Evolutionary conservation across 1,284 basidiomycete genomes (phyloP), one percentile per base, ranked within the genome.

Genomic region (Rhizopogon hawkerae): DNA sequence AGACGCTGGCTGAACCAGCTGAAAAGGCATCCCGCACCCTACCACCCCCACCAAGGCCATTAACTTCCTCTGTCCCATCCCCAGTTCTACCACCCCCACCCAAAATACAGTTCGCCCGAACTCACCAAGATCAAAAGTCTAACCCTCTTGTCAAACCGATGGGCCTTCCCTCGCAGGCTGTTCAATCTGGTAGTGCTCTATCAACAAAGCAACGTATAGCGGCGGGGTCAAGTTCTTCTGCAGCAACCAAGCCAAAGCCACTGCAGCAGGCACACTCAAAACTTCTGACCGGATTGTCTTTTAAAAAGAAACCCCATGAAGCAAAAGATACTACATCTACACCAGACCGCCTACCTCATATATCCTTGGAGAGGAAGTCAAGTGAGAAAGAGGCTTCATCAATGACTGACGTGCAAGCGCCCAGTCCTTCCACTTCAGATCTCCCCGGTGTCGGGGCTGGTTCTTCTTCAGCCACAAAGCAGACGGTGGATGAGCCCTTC

Each of bases 181-280:
- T 58, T 11, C 52, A 58, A n/a, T 53, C 62, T 34, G 64, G 60
- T 13, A 68, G 65, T 47, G 69, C 67, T 8, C 66, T 78, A 33
- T 65, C 69, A 29, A 79, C 76, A 1, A 79, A 79, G 55, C 71
- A 76, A 44, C 69, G 75, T 3, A 57, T 79, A 8, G 67, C 67
- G 24, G 66, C 69, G 42, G 66, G 65, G n/a, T 68, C 69, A 3
- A 56, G 73, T 48, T 60, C 56, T 6, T 65, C 64, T 10, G 60
- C 60, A 16, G 51, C 62, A 26, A 56, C 61, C 11, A 54, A 65
- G 48, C 59, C 65, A 1, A 56, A 63, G 21, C 52, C 64, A 2
- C 57, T 61, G 38, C 52, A 68, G 21, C 56, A 56, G 2, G 14
- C 23, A 16, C 14, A 35, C 35, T 52, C 58, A 13, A 67, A 62